phyloP scores from a whole-genome alignment of 345 rosid genomes.

The Gynandropsis gynandra region DNA sequence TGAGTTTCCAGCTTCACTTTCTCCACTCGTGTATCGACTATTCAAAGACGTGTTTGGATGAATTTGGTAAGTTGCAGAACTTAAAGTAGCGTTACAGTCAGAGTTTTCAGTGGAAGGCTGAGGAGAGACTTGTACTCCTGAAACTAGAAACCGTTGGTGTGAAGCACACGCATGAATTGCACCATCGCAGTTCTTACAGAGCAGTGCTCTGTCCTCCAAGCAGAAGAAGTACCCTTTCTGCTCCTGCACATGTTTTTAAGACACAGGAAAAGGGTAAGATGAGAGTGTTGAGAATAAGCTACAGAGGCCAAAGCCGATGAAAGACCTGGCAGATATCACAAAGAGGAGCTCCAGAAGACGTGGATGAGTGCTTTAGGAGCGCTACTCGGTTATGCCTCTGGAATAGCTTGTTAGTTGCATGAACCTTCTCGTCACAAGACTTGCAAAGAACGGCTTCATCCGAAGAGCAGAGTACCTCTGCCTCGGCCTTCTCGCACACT shows the following conservation, averaged over 20 bases:
- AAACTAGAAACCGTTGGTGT: conserved; percentile 31
- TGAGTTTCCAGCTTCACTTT: conserved; percentile 25
- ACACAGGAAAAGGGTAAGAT: not conserved
- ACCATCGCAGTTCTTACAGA: conserved; percentile 33
- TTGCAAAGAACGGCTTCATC: conserved; percentile 39
- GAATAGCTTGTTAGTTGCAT: conserved; percentile 32
- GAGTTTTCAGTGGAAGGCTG: conserved; percentile 15
- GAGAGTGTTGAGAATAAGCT: not conserved
- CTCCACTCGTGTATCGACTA: conserved; percentile 22
- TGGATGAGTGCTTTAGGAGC: conserved; percentile 17
- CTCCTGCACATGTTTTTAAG: conserved; percentile 18
- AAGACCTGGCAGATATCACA: conserved; percentile 36
- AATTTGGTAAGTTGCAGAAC: conserved; percentile 21
- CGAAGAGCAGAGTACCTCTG: conserved; percentile 36
- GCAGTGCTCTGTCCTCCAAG: conserved; percentile 35
- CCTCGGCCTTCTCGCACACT: conserved; percentile 36
- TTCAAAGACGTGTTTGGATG: conserved; percentile 19
- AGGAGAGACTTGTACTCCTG: conserved; percentile 31
- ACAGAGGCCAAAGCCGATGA: no score
- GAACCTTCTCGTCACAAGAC: conserved; percentile 34
- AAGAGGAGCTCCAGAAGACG: conserved; percentile 21
- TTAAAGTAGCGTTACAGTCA: conserved; percentile 19
- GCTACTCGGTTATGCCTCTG: conserved; percentile 29
- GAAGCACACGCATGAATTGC: conserved; percentile 27
- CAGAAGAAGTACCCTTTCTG: conserved; percentile 31